phyloP scores from a whole-genome alignment of 108 stramenopile genomes.

The Schizochytrium sp. region DNA sequence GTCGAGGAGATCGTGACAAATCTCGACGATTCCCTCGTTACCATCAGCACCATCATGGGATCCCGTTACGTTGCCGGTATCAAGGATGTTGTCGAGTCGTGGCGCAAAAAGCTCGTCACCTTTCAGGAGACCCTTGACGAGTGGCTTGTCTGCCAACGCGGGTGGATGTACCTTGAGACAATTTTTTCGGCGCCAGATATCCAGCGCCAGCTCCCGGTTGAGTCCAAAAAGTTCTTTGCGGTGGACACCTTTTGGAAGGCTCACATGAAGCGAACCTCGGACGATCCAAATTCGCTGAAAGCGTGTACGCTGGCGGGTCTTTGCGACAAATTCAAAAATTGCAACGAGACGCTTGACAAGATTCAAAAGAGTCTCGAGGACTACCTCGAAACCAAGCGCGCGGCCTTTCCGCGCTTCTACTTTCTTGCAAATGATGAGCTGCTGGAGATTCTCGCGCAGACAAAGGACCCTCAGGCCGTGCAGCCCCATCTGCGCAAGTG shows the following conservation, averaged over 20 bases:
- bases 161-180: conserved; percentile 65
- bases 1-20: conserved; percentile 47
- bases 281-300: conserved; percentile 54
- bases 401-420: conserved; percentile 61
- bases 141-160: conserved; percentile 49
- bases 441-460: conserved; percentile 58
- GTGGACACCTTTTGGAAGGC: conserved; percentile 55
- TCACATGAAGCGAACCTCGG: conserved; percentile 48
- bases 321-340: conserved; percentile 44
- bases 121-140: conserved; percentile 61
- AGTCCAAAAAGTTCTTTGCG: conserved; percentile 48
- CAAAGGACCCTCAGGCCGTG: conserved; percentile 59
- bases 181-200: conserved; percentile 62
- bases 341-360: conserved; percentile 54
- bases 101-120: conserved; percentile 50
- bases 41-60: conserved; percentile 59
- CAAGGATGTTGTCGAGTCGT: conserved; percentile 44
- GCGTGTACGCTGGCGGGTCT: conserved; percentile 38
- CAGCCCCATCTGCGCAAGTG: conserved; percentile 63
- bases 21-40: conserved; percentile 60
- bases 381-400: conserved; percentile 62
- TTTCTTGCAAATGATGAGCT: conserved; percentile 62
- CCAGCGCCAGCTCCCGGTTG: conserved; percentile 54
- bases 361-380: conserved; percentile 63
- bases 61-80: conserved; percentile 56